Evolutionary conservation across 106 monocot genomes (phyloP), one percentile per base, ranked within the genome.

Genomic region (Allium cepa): DNA sequence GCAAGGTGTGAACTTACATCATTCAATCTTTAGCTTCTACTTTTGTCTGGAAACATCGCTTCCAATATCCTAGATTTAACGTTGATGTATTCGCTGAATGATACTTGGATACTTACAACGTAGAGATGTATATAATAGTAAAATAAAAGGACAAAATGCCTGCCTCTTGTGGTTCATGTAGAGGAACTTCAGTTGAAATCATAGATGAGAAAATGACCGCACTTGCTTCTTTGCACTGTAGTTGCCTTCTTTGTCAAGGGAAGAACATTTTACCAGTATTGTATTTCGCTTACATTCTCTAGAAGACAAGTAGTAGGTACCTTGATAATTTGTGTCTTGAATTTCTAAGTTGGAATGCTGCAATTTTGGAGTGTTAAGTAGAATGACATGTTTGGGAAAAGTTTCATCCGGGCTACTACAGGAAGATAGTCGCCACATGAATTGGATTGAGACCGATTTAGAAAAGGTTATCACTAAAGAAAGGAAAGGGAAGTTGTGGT

Each of bases 21-120:
- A 59, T 82, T 87, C 9, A 87, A 59, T 62, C 73, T 64, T 63
- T 72, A 46, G 75, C 79, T 87, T 22, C 85, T 78, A 60, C 53
- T 47, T 26, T 75, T 63, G 63, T 91, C 84, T 22, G 84, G 84
- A 69, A 91, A 91, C 91, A 91, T 91, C 9, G 91, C 91, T 12
- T 63, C 52, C 75, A 87, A 87, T 60, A 91, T 68, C 26, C 92
- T 52, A 8, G 82, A 76, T 11, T 78, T 66, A 47, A 88, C 85
- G 6, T 57, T 66, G 65, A 88, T 72, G 74, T 92, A 92, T 12
- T 88, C 88, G 55, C 82, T 82, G 53, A 92, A 92, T 49, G 87
- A 79, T 49, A 77, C 87, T 87, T 91, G 81, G 5, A 55, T 15
- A 15, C 53, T 12, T 55, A 55, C 5, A 5, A 59, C 9, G 4